Conservation (phyloP, 768 basidiomycete genomes). For the Leccinellum albellum region DNA sequence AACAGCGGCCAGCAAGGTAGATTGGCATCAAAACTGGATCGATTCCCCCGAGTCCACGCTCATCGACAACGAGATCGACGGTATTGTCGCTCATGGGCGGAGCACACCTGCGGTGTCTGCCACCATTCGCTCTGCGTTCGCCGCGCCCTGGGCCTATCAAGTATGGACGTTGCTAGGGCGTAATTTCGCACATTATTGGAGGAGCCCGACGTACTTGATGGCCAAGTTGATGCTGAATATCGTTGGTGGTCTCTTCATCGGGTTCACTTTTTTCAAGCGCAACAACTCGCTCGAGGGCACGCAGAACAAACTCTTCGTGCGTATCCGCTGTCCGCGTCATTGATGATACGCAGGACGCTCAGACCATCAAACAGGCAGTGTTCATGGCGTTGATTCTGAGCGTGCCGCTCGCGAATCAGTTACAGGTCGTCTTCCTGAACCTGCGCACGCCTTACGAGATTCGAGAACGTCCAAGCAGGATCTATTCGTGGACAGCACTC, state of each 20-base stretch:
- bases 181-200: conserved; percentile 46
- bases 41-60: conserved; percentile 43
- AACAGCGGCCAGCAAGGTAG: conserved; percentile 46
- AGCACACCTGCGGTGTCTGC: conserved; percentile 37
- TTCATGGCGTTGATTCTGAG: conserved; percentile 52
- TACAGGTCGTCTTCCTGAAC: conserved; percentile 57
- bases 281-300: conserved; percentile 53
- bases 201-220: conserved; percentile 56
- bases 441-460: conserved; percentile 63
- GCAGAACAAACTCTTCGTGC: conserved; percentile 64
- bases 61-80: conserved; percentile 38
- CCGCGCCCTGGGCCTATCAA: conserved; percentile 53
- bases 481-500: conserved; percentile 63
- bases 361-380: conserved; percentile 36
- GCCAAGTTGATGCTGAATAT: conserved; percentile 57
- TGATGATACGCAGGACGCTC: neutral
- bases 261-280: conserved; percentile 60
- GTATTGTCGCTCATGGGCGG: conserved; percentile 48
- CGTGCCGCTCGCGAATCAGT: conserved; percentile 57
- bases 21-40: conserved; percentile 66
- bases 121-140: conserved; percentile 42
- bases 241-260: conserved; percentile 52
- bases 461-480: conserved; percentile 59
- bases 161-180: conserved; percentile 42
- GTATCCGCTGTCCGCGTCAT: conserved; percentile 21